These are phyloP conservation scores for Phalaenopsis equestris DNA, from an alignment of 106 monocot genomes.

Conservation along the genomic window DNA sequence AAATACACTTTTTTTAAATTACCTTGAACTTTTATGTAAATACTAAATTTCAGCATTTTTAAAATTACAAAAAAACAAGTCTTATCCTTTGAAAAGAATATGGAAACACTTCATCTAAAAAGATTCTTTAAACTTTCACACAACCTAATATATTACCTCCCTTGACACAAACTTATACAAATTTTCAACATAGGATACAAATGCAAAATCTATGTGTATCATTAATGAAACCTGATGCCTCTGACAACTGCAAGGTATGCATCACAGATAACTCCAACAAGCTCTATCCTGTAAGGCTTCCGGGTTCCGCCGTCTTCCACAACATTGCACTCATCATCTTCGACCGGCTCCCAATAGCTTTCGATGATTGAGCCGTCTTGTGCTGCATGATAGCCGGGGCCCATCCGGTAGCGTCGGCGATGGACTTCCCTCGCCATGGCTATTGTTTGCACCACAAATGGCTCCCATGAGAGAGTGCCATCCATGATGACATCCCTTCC, in stretches of 20 bases:
- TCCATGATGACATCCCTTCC: constrained; percentile 94
- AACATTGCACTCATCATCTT: constrained; percentile 11
- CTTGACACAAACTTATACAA: too few species aligned
- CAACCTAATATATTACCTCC: too few species aligned
- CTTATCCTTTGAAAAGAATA: too few species aligned
- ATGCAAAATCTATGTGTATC: not conserved
- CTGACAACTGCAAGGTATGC: constrained; percentile 84
- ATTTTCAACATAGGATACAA: not conserved
- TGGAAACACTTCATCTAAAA: too few species aligned
- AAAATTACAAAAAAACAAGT: too few species aligned
- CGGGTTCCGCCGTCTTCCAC: not conserved
- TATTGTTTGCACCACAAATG: constrained; percentile 84
- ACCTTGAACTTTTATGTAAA: too few species aligned
- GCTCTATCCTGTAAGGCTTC: constrained; percentile 90
- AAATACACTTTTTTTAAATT: too few species aligned
- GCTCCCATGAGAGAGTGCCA: constrained; percentile 89
- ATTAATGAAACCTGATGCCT: constrained; percentile 62
- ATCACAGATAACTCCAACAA: constrained; percentile 88
- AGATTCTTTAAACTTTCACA: too few species aligned
- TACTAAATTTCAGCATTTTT: too few species aligned
- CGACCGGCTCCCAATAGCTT: constrained; percentile 75
- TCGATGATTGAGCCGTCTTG: constrained; percentile 50
- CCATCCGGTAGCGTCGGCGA: constrained; percentile 69
- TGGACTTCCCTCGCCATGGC: constrained; percentile 83
- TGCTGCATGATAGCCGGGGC: constrained; percentile 56